Evolutionary conservation across 805 yeast species (phyloP).

Genomic region (Candida schatavii): DNA sequence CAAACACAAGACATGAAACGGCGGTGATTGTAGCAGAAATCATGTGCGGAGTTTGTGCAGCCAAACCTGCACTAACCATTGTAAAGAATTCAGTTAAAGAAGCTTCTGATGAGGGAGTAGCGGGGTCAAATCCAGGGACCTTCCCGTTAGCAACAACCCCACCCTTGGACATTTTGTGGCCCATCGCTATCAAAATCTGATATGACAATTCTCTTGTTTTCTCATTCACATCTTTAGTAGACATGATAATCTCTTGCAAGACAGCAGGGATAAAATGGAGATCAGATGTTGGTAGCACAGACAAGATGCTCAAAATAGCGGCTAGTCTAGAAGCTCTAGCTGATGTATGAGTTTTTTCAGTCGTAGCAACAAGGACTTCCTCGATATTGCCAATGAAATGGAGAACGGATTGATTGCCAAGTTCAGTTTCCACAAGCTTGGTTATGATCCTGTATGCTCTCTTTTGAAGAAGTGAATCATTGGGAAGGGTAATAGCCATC

Average conservation of each 20-base stretch:
- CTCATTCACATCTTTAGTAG: conserved; percentile 91
- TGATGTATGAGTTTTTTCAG: conserved; percentile 59
- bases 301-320: conserved; percentile 61
- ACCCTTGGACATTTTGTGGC: conserved; percentile 66
- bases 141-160: conserved; percentile 63
- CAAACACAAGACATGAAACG: conserved; percentile 79
- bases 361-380: conserved; percentile 54
- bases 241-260: conserved; percentile 82
- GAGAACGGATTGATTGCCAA: conserved; percentile 54
- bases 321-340: conserved; percentile 79
- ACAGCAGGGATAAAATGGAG: conserved; percentile 77
- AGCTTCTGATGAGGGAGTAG: conserved; percentile 64
- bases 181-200: conserved; percentile 74
- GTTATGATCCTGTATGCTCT: conserved; percentile 81
- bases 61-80: conserved; percentile 94
- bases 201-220: conserved; percentile 83
- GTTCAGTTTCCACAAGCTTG: conserved; percentile 65
- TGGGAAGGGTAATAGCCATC: conserved; percentile 51
- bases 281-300: conserved; percentile 60
- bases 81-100: conserved; percentile 80
- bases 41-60: conserved; percentile 93
- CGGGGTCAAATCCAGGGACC: conserved; percentile 64
- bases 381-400: conserved; percentile 58
- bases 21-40: conserved; percentile 92
- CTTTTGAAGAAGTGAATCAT: conserved; percentile 75